phyloP scores from a whole-genome alignment of 2,329 filamentous ascomycete genomes.

The Apiospora hydei region DNA sequence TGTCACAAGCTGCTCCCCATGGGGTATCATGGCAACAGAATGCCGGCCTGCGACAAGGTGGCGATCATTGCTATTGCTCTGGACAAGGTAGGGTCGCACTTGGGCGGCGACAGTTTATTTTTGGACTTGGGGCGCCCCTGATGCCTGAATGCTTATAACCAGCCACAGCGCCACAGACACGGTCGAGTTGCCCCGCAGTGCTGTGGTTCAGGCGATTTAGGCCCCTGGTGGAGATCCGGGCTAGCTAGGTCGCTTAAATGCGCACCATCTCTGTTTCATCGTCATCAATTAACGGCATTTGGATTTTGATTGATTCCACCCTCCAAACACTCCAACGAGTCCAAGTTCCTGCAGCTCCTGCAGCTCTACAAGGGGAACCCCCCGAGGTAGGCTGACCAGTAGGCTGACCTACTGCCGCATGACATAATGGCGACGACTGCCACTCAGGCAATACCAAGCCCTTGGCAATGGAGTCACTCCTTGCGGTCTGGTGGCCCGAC shows the following conservation, averaged over 20 bases:
- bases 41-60: too few species aligned
- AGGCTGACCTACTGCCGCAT: conserved; percentile 10
- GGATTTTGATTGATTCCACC: conserved; percentile 6
- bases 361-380: too few species aligned
- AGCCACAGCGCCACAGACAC: conserved; percentile 5
- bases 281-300: not conserved
- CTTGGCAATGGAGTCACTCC: conserved; percentile 15
- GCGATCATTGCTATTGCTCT: too few species aligned
- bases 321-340: not conserved
- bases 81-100: too few species aligned
- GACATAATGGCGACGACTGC: not conserved
- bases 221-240: not conserved
- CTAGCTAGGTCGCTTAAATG: not conserved
- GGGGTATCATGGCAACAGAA: too few species aligned
- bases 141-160: not conserved
- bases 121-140: too few species aligned
- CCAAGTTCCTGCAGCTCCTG: conserved; percentile 5
- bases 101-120: too few species aligned
- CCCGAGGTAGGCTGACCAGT: not conserved
- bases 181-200: not conserved
- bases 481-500: not conserved
- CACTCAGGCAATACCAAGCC: conserved; percentile 1
- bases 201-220: not conserved
- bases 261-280: conserved; percentile 15
- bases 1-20: too few species aligned